Conservation (phyloP, 2,329 filamentous ascomycete genomes). For the Colletotrichum theobromicola region DNA sequence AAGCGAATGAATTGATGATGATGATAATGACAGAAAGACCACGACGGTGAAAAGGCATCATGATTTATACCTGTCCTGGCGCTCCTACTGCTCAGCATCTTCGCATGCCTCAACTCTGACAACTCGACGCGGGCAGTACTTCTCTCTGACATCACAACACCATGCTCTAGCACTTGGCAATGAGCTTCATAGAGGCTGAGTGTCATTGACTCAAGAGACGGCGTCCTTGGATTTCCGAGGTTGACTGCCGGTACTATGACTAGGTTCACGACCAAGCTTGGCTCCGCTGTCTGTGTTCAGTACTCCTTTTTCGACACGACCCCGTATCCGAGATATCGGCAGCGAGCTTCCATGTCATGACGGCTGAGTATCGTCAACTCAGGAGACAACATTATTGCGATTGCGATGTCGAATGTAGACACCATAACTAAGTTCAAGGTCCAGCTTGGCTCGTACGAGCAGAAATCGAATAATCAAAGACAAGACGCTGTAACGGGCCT, state of each 20-base stretch:
- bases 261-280: not conserved
- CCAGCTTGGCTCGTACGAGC: not conserved
- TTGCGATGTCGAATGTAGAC: not conserved
- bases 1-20: not conserved
- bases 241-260: not conserved
- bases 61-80: not conserved
- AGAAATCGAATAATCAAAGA: not conserved
- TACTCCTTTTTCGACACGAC: not conserved
- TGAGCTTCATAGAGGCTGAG: not conserved
- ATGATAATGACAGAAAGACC: not conserved
- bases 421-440: not conserved
- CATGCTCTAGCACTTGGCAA: not conserved
- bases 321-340: not conserved
- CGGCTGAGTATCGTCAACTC: not conserved
- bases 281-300: not conserved
- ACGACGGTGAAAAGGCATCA: rapidly evolving
- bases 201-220: not conserved
- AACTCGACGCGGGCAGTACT: not conserved
- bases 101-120: rapidly evolving
- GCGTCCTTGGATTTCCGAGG: not conserved
- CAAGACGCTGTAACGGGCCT: not conserved
- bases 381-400: not conserved
- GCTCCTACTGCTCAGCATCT: not conserved
- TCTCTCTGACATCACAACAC: not conserved
- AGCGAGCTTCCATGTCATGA: not conserved